Conservation (phyloP, 2,329 filamentous ascomycete genomes). For the Talaromyces sp. region DNA sequence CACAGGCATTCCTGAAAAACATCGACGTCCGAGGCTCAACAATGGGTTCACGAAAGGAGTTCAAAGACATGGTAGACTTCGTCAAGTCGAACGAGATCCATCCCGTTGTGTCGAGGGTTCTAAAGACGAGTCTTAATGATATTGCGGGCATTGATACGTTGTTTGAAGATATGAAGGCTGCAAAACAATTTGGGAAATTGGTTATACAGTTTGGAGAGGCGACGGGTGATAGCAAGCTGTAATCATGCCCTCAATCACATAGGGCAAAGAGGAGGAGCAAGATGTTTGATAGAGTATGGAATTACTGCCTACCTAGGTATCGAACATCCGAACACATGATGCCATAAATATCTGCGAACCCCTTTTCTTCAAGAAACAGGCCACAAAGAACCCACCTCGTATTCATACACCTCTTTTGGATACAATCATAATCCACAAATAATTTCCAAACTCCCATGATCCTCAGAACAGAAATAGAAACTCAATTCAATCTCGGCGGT, state of each 20-base stretch:
- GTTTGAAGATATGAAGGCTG: constrained; percentile 85
- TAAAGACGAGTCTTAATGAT: constrained; percentile 68
- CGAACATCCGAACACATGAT: no score
- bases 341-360: background rate
- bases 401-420: background rate
- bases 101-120: constrained; percentile 73
- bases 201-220: constrained; percentile 66
- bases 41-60: constrained; percentile 89
- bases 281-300: no score
- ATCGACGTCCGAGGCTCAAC: constrained; percentile 82
- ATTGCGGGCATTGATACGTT: constrained; percentile 74
- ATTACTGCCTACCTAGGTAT: no score
- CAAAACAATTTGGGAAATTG: constrained; percentile 87
- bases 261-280: no score
- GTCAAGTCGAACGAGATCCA: constrained; percentile 69
- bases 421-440: background rate
- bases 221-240: constrained; percentile 38
- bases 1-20: constrained; percentile 82
- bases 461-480: background rate
- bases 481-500: background rate
- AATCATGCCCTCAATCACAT: no score
- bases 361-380: background rate
- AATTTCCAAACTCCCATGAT: background rate
- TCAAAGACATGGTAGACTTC: constrained; percentile 85
- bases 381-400: background rate